Conservation (phyloP, 371 early-diverging fungal species). For the Syncephalastrum racemosum region DNA sequence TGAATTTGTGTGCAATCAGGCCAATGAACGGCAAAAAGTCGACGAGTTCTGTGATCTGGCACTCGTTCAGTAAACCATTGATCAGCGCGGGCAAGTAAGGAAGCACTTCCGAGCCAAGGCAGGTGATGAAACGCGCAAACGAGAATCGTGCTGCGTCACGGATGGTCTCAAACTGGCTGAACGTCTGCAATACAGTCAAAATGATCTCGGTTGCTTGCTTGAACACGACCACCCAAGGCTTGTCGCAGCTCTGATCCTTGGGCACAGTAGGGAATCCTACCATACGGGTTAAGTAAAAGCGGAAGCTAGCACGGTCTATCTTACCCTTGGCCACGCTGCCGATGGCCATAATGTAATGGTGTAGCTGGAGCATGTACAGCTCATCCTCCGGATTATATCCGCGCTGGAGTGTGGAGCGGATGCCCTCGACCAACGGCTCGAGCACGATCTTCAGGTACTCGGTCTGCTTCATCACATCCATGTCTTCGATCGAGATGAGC, state of each 20-base stretch:
- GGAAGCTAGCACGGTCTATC: neutral
- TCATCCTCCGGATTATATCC: slow-evolving; percentile 66
- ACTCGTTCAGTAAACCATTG: slow-evolving; percentile 73
- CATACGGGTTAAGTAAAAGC: neutral
- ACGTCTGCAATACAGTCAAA: slow-evolving; percentile 70
- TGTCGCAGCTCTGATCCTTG: slow-evolving; percentile 39
- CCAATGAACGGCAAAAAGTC: slow-evolving; percentile 90
- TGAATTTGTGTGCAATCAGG: slow-evolving; percentile 85
- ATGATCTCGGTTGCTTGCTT: slow-evolving; percentile 83
- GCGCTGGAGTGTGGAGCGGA: slow-evolving; percentile 57
- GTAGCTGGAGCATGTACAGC: slow-evolving; percentile 69
- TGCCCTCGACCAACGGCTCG: slow-evolving; percentile 76
- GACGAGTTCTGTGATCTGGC: slow-evolving; percentile 76
- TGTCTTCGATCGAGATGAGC: slow-evolving; percentile 75
- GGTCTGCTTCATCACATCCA: slow-evolving; percentile 71
- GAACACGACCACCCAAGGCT: slow-evolving; percentile 68
- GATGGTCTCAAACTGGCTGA: slow-evolving; percentile 68
- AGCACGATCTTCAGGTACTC: slow-evolving; percentile 76
- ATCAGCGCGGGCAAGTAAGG: slow-evolving; percentile 82
- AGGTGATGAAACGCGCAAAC: slow-evolving; percentile 85
- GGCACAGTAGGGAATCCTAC: slow-evolving; percentile 79
- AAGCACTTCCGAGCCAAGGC: slow-evolving; percentile 81
- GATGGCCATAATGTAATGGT: slow-evolving; percentile 84
- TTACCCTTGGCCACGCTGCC: slow-evolving; percentile 85
- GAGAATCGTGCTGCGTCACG: slow-evolving; percentile 85